phyloP scores from a whole-genome alignment of 305 asterid species.

The Vinca major region DNA sequence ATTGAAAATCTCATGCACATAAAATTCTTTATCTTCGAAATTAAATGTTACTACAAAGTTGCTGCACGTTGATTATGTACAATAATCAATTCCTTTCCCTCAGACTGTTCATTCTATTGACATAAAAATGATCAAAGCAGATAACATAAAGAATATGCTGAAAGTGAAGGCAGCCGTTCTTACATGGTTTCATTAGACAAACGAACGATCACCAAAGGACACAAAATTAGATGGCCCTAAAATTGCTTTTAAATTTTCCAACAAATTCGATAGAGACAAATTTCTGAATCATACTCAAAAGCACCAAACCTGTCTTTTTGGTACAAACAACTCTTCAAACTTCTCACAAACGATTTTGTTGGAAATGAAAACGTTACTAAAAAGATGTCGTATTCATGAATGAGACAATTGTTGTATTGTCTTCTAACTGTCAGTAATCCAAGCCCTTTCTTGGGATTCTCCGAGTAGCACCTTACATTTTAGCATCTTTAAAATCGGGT shows the following conservation, averaged over 20 bases:
- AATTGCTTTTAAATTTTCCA: background rate
- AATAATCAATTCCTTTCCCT: background rate
- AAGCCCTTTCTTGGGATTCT: slow-evolving; percentile 17
- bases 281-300: slow-evolving; percentile 11
- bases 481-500: too few relatives aligned
- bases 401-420: slow-evolving; percentile 12
- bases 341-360: slow-evolving; percentile 19
- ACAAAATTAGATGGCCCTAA: background rate
- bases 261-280: slow-evolving; percentile 21
- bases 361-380: slow-evolving; percentile 8
- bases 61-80: too few relatives aligned
- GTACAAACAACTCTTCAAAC: background rate
- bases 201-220: background rate
- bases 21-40: too few relatives aligned
- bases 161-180: background rate
- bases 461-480: background rate
- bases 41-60: too few relatives aligned
- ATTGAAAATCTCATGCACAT: too few relatives aligned
- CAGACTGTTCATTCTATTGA: background rate
- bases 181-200: background rate
- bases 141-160: background rate
- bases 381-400: background rate
- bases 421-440: background rate
- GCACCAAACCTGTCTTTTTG: slow-evolving; percentile 3
- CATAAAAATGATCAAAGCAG: background rate